phyloP scores from a whole-genome alignment of 192 early-diverging fungal genomes.

The Podila minutissima region DNA sequence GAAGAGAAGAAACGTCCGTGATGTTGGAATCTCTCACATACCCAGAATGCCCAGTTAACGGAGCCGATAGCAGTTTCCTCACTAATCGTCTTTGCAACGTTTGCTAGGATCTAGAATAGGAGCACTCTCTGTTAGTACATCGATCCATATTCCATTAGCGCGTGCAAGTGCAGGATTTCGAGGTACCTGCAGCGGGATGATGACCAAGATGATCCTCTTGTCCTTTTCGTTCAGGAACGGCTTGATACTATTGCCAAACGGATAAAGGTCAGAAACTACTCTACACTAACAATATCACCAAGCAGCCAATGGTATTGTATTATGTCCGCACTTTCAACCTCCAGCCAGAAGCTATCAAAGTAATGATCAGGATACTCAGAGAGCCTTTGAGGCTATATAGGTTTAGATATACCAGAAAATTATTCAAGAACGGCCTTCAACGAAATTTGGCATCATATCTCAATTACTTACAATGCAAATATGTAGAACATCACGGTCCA shows the following conservation, averaged over 20 bases:
- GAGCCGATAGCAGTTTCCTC: slow-evolving; percentile 63
- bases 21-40: slow-evolving; percentile 13
- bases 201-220: slow-evolving; percentile 60
- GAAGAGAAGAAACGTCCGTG: too few relatives aligned
- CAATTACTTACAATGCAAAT: slow-evolving; percentile 58
- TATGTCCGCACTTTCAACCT: slow-evolving; percentile 50
- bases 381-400: slow-evolving; percentile 56
- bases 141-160: too few relatives aligned
- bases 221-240: slow-evolving; percentile 63
- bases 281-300: background rate
- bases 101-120: slow-evolving; percentile 52
- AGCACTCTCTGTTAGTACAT: background rate
- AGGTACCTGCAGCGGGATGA: slow-evolving; percentile 60
- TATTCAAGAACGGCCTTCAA: background rate
- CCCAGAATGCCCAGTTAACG: slow-evolving; percentile 62
- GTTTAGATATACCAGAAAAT: too few relatives aligned
- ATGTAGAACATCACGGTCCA: slow-evolving; percentile 67
- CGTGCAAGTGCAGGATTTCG: too few relatives aligned
- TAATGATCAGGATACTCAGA: slow-evolving; percentile 62
- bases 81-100: slow-evolving; percentile 55
- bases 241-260: slow-evolving; percentile 43
- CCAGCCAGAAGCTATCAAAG: slow-evolving; percentile 64
- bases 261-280: background rate
- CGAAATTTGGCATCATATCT: too few relatives aligned
- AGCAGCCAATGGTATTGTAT: background rate